Percentiles rank a stretch among this genome's conserved stretches.
phyloP scores from a whole-genome alignment of 2,329 filamentous ascomycete species.

The Fusarium cicatricum region DNA sequence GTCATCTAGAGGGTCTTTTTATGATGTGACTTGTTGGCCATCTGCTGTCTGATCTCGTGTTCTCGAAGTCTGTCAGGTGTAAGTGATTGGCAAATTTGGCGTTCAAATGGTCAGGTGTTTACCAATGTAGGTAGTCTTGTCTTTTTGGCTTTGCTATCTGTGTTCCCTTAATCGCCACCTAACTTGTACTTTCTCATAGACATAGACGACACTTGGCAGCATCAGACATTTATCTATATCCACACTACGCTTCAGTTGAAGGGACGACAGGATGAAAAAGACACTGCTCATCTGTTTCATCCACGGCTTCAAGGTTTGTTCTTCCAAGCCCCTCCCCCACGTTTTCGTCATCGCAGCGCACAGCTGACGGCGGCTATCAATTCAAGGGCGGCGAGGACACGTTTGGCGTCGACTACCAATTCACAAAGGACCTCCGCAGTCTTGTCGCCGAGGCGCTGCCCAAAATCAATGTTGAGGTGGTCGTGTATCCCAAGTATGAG shows the following conservation, averaged over 20 bases:
- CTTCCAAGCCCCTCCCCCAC: conserved; percentile 10
- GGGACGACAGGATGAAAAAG: conserved; percentile 62
- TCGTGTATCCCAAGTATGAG: conserved; percentile 84
- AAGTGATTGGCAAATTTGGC: not conserved
- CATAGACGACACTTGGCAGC: not conserved
- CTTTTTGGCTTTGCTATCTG: not conserved
- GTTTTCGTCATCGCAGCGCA: not conserved
- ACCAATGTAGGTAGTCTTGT: not conserved
- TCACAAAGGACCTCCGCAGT: conserved; percentile 75
- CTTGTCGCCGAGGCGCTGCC: conserved; percentile 72
- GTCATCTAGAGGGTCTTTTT: not conserved
- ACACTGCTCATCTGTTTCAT: conserved; percentile 85
- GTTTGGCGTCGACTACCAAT: conserved; percentile 71
- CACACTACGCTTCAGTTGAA: conserved; percentile 7
- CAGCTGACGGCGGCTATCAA: conserved; percentile 10
- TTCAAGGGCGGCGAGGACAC: conserved; percentile 77
- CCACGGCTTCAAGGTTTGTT: conserved; percentile 80
- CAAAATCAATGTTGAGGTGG: conserved; percentile 69
- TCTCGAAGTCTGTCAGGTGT: not conserved
- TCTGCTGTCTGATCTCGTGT: not conserved
- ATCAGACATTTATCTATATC: not conserved
- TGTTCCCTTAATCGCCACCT: conserved; percentile 15
- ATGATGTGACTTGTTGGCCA: not conserved
- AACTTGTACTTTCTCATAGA: not conserved
- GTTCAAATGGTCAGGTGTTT: not conserved